These are phyloP conservation scores for Globisporangium splendens DNA, from an alignment of 352 stramenopile species.

Conservation along the genomic window DNA sequence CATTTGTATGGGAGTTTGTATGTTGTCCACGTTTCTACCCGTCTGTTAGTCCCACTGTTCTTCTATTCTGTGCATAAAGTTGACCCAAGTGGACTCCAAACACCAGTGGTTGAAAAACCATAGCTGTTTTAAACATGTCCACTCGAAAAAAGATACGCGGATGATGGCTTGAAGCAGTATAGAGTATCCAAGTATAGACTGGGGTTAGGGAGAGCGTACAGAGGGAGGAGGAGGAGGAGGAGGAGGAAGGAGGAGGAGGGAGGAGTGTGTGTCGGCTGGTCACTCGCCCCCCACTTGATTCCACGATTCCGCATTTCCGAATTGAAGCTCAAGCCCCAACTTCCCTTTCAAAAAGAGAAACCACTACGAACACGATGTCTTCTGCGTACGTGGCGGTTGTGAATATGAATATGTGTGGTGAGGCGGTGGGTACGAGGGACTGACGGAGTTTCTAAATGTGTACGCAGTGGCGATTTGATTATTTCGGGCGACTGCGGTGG, in stretches of 20 bases:
- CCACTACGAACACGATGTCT: not conserved
- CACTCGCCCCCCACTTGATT: not conserved
- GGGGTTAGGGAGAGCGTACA: too few species aligned
- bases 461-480: slow-evolving; percentile 61
- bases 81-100: too few species aligned
- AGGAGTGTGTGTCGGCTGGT: not conserved
- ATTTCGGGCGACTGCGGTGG: slow-evolving; percentile 95
- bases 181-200: too few species aligned
- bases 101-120: too few species aligned
- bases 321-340: not conserved
- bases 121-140: too few species aligned
- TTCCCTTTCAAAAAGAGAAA: not conserved
- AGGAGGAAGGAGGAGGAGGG: not conserved
- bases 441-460: not conserved
- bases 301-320: not conserved
- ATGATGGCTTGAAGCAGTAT: too few species aligned
- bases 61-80: too few species aligned
- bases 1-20: too few species aligned
- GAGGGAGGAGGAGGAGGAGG: not conserved
- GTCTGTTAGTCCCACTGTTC: too few species aligned
- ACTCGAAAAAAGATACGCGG: too few species aligned
- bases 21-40: too few species aligned
- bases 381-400: not conserved
- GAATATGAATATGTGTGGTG: not conserved
- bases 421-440: not conserved